These are phyloP conservation scores for Aspergillus sp. DNA, from an alignment of 2,329 filamentous ascomycete species.

Conservation along the genomic window DNA sequence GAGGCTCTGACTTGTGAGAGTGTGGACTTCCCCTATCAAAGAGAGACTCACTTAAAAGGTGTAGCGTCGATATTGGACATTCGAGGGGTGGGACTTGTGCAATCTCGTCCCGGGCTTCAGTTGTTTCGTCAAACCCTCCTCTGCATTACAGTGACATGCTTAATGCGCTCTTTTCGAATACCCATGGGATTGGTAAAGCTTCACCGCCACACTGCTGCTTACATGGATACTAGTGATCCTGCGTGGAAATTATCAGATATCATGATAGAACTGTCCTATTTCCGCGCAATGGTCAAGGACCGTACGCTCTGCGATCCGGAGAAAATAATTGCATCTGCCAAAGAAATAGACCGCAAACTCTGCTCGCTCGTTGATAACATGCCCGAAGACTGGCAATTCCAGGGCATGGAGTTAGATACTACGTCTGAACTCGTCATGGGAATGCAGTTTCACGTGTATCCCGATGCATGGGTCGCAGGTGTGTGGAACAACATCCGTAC, in stretches of 20 bases:
- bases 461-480: constrained; percentile 17
- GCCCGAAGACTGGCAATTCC: not conserved
- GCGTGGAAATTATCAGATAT: constrained; percentile 2
- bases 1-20: constrained; percentile 14
- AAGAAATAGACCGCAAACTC: constrained; percentile 1
- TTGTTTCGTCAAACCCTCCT: constrained; percentile 19
- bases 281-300: not conserved
- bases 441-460: constrained; percentile 12
- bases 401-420: not conserved
- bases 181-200: constrained; percentile 10
- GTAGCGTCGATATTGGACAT: constrained; percentile 13
- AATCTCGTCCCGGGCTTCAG: constrained; percentile 15
- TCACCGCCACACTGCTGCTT: not conserved
- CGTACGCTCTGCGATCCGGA: not conserved
- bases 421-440: not conserved
- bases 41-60: constrained; percentile 16
- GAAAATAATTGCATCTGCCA: not conserved
- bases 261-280: not conserved
- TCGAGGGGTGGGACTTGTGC: constrained; percentile 3
- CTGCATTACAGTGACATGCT: constrained; percentile 13
- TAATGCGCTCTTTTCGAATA: constrained; percentile 11
- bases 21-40: constrained; percentile 1
- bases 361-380: not conserved
- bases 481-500: constrained; percentile 20
- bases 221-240: not conserved